These are phyloP conservation scores for Zizania latifolia DNA, from an alignment of 176 grass and related monocot species.

Conservation along the genomic window DNA sequence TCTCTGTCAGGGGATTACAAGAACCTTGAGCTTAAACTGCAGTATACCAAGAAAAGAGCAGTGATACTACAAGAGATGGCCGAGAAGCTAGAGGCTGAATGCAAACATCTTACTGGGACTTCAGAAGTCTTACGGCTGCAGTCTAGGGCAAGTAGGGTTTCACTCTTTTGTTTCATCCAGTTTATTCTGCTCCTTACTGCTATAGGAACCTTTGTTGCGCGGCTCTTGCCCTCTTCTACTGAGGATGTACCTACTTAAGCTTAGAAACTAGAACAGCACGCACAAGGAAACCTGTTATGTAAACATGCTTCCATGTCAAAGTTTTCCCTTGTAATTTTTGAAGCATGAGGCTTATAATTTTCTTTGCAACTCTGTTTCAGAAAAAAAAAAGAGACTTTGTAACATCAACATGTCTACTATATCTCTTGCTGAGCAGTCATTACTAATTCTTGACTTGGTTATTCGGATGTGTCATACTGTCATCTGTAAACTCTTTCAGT, in stretches of 20 bases:
- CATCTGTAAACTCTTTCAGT: not conserved
- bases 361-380: not conserved
- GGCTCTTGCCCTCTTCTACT: constrained; percentile 26
- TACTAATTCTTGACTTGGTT: not conserved
- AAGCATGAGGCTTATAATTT: not conserved
- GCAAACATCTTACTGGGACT: constrained; percentile 24
- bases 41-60: constrained; percentile 28
- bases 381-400: not conserved
- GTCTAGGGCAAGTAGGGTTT: constrained; percentile 45
- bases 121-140: constrained; percentile 52
- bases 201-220: constrained; percentile 46
- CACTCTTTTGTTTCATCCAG: constrained; percentile 51
- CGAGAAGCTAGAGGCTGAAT: constrained; percentile 44
- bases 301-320: constrained; percentile 7
- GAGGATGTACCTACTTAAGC: constrained; percentile 66
- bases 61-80: constrained; percentile 33
- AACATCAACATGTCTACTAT: not conserved
- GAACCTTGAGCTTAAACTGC: constrained; percentile 38
- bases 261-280: not conserved
- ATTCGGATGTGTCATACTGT: not conserved
- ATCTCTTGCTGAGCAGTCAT: not conserved
- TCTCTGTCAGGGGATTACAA: constrained; percentile 34
- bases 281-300: not conserved
- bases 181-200: constrained; percentile 51
- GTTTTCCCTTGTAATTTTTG: constrained; percentile 15